Conservation (phyloP, 768 basidiomycete genomes). For the Boletellus emodensis region DNA sequence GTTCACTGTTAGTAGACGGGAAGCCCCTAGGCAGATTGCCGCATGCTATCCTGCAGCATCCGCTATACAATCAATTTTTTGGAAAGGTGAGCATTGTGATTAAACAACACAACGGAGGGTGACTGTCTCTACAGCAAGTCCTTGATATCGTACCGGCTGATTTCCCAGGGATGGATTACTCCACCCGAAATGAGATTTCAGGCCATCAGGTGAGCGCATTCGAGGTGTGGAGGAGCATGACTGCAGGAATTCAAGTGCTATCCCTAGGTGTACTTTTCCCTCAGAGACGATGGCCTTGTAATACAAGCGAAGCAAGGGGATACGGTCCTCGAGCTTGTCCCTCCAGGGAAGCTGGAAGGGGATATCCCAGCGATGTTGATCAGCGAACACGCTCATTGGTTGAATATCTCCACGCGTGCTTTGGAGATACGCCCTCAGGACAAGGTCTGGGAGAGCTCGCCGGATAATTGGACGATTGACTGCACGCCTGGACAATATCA, state of each 20-base stretch:
- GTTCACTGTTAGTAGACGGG: constrained; percentile 27
- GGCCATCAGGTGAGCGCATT: constrained; percentile 16
- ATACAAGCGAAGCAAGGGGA: constrained; percentile 12
- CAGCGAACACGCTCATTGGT: constrained; percentile 27
- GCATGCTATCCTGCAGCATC: constrained; percentile 10
- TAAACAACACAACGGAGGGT: not conserved
- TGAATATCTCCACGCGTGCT: constrained; percentile 19
- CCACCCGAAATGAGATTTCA: constrained; percentile 14
- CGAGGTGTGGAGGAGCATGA: not conserved
- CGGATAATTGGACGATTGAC: constrained; percentile 26
- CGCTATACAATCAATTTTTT: constrained; percentile 21
- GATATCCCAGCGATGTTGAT: constrained; percentile 28
- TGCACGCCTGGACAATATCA: constrained; percentile 8
- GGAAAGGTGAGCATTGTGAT: constrained; percentile 10
- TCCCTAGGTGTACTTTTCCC: constrained; percentile 23
- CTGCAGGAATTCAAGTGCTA: not conserved
- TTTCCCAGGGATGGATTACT: constrained; percentile 24
- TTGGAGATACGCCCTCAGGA: constrained; percentile 29
- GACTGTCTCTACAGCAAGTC: constrained; percentile 14
- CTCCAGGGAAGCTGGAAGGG: constrained; percentile 14
- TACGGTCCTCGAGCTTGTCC: constrained; percentile 20
- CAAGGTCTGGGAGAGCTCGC: constrained; percentile 21
- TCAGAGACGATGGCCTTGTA: constrained; percentile 13
- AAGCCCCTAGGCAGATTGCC: constrained; percentile 26
- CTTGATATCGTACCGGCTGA: constrained; percentile 24